Conservation (phyloP, 108 stramenopile species). For the Stephanodiscus triporus region DNA sequence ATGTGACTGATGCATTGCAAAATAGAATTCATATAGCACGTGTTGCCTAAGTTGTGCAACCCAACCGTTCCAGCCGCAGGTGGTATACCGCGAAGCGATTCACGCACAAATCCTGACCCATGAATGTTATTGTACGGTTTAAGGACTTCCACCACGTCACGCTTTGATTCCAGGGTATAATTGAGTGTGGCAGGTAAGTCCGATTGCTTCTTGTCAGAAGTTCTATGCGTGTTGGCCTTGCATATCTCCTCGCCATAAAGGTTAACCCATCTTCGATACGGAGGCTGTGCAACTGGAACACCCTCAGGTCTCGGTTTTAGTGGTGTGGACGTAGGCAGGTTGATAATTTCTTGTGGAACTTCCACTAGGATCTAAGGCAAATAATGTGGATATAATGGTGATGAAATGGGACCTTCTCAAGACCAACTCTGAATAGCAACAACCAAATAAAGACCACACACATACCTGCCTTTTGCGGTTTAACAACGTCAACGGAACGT, state of each 20-base stretch:
- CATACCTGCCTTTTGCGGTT: slow-evolving; percentile 52
- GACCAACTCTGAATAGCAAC: not conserved
- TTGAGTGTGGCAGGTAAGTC: slow-evolving; percentile 58
- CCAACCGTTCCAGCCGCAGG: slow-evolving; percentile 91
- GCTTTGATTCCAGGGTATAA: slow-evolving; percentile 65
- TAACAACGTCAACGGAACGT: slow-evolving; percentile 56
- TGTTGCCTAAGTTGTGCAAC: slow-evolving; percentile 96
- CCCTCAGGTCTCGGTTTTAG: slow-evolving; percentile 8
- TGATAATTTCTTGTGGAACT: slow-evolving; percentile 64
- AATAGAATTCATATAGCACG: slow-evolving; percentile 96
- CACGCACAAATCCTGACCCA: slow-evolving; percentile 79
- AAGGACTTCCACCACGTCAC: slow-evolving; percentile 71
- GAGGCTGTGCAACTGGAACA: slow-evolving; percentile 45
- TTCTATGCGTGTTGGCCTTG: slow-evolving; percentile 63
- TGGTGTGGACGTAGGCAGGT: slow-evolving; percentile 19
- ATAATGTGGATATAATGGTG: not conserved
- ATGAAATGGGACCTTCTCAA: not conserved
- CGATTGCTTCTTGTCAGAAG: slow-evolving; percentile 37
- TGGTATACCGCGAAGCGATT: slow-evolving; percentile 76
- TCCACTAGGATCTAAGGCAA: slow-evolving; percentile 56
- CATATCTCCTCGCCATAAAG: slow-evolving; percentile 87
- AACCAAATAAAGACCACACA: not conserved
- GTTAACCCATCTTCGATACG: slow-evolving; percentile 78
- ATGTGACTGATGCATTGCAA: slow-evolving; percentile 93
- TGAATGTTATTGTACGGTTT: slow-evolving; percentile 70